These are phyloP conservation scores for Amanita rubescens DNA, from an alignment of 768 basidiomycete species.

Conservation along the genomic window DNA sequence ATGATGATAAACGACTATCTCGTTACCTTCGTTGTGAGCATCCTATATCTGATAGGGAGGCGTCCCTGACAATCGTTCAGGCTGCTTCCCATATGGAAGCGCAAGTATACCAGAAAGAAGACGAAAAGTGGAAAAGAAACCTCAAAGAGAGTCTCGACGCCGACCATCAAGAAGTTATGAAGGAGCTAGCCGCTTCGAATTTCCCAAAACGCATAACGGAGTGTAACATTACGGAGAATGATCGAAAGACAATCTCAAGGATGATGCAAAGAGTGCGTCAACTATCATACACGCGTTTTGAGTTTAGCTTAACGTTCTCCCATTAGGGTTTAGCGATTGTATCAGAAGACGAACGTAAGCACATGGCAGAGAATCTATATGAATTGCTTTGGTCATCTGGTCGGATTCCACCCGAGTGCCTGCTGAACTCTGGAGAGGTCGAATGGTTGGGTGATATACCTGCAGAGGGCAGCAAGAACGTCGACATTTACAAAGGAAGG, in stretches of 20 bases:
- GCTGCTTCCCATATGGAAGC: constrained; percentile 8
- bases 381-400: constrained; percentile 22
- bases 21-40: constrained; percentile 36
- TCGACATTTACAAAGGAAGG: neutral
- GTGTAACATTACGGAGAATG: constrained; percentile 11
- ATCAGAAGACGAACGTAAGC: no score
- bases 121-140: neutral
- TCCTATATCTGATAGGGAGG: neutral
- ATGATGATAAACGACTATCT: constrained; percentile 37
- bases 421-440: constrained; percentile 48
- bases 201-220: constrained; percentile 31
- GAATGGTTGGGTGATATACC: constrained; percentile 39
- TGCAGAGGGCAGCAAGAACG: constrained; percentile 39
- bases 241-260: no score
- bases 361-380: constrained; percentile 8
- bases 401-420: constrained; percentile 40
- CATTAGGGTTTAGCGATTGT: no score
- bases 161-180: constrained; percentile 11
- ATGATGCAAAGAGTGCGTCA: no score
- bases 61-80: constrained; percentile 14
- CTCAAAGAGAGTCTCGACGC: neutral
- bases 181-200: constrained; percentile 36
- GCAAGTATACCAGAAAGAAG: neutral
- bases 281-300: no score
- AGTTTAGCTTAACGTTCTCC: no score